phyloP scores from a whole-genome alignment of 176 grass and related monocot genomes.

The Aegilops sharonensis region DNA sequence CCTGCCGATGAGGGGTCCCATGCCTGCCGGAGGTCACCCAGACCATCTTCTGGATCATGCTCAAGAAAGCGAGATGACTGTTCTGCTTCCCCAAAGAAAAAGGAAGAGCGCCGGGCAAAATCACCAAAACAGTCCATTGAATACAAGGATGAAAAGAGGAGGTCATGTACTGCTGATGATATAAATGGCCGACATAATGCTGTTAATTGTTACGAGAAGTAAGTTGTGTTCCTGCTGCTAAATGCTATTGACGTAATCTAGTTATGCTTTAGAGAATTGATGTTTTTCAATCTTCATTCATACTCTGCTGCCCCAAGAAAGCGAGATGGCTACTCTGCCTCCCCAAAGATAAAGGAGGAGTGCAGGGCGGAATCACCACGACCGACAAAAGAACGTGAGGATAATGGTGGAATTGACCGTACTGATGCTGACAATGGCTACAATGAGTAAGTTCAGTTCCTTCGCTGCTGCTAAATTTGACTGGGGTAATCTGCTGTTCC shows the following conservation, averaged over 20 bases:
- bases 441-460: conserved; percentile 4
- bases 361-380: not conserved
- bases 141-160: not conserved
- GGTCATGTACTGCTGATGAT: not conserved
- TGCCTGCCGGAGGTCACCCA: not conserved
- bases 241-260: not conserved
- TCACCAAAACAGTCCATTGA: not conserved
- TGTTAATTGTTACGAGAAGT: not conserved
- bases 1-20: not conserved
- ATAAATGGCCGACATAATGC: not conserved
- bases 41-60: not conserved
- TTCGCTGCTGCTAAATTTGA: not conserved
- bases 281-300: conserved; percentile 8
- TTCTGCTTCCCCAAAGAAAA: conserved; percentile 7
- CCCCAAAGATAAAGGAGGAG: conserved; percentile 4
- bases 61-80: conserved; percentile 14
- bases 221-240: not conserved
- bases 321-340: not conserved
- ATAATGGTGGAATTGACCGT: not conserved
- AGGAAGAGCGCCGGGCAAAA: not conserved
- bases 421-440: not conserved
- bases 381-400: not conserved
- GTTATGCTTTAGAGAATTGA: not conserved
- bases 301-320: conserved; percentile 8
- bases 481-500: not conserved